Evolutionary conservation across 257 asterid species (phyloP).

Genomic region (Solanum virginianum): DNA sequence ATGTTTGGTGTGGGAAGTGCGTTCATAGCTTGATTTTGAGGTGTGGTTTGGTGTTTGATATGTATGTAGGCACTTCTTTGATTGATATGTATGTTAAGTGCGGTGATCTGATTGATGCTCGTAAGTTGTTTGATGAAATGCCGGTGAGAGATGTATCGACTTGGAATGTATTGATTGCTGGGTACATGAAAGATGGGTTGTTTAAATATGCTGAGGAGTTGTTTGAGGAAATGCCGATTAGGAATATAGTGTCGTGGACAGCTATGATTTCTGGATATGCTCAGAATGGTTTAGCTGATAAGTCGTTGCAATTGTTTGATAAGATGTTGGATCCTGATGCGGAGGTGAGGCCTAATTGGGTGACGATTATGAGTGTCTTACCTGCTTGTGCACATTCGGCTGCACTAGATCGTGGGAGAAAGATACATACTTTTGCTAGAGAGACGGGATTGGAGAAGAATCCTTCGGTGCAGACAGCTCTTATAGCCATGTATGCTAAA

Average conservation of each 20-base stretch:
- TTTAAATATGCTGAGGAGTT: constrained; percentile 34
- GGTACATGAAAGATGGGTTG: constrained; percentile 61
- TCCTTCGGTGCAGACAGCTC: constrained; percentile 56
- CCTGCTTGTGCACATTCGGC: constrained; percentile 72
- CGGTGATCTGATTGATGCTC: constrained; percentile 31
- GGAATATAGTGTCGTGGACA: constrained; percentile 73
- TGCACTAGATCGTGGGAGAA: constrained; percentile 48
- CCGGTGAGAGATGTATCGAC: constrained; percentile 48
- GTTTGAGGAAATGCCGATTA: constrained; percentile 41
- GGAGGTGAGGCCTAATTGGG: constrained; percentile 74
- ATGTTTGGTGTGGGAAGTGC: constrained; percentile 26
- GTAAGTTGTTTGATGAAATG: constrained; percentile 57
- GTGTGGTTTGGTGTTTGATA: constrained; percentile 43
- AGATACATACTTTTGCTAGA: constrained; percentile 37
- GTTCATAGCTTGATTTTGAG: constrained; percentile 47
- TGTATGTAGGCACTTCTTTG: constrained; percentile 59
- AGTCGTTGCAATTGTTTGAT: constrained; percentile 52
- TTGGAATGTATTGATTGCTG: constrained; percentile 69
- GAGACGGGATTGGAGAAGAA: constrained; percentile 51
- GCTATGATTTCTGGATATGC: constrained; percentile 82
- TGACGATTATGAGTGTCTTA: constrained; percentile 65
- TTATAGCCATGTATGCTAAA: constrained; percentile 73
- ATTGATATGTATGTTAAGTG: constrained; percentile 72
- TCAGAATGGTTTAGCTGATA: constrained; percentile 55
- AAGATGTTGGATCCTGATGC: constrained; percentile 31